Base-by-base conservation (phyloP, 1,139 yeast species). In the Saccharomyces hybrid region DNA sequence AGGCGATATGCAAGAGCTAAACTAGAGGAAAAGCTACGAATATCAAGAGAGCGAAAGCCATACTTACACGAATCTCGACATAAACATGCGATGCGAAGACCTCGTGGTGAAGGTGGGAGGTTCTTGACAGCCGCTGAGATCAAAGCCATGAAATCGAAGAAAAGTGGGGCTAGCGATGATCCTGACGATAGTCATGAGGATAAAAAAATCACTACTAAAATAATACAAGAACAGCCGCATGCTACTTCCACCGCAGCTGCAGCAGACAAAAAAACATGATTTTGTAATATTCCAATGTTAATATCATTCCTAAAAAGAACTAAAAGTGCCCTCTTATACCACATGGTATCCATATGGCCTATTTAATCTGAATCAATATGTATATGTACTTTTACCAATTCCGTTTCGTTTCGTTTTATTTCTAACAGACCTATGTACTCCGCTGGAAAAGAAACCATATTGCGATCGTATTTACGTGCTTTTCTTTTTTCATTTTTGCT, bases 1-100 rank as follows among this genome's bases (percentile, higher is more conserved):
- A 80, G 99, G 64, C 81, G 99, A 63, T 80, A 89, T 51, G 98
- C 99, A 0, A 78, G 99, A 55, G 98, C 98, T 7, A 88, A 86
- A 69, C 78, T 93, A 52, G 99, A 93, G 67, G 98, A 93, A 66
- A 81, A 84, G 51, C 78, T 93, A 59, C 86, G 88, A 67, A 88
- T 88, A 8, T 95, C 95, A 26, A 79, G 97, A 60, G 95, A 95
- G 7, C 81, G 98, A 61, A 86, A 87, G 67, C 99, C 99, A 3
- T 95, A 95, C 69, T 73, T 95, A 54, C 99, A 95, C 70, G 99
- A 95, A 71, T 89, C 97, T 16, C 81, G 99, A 64, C 99, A 95
- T 71, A 93, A 93, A 70, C 99, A 95, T 71, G 99, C 99, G 23
- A 93, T 95, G 99, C 80, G 99, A 68, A 81, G 99, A 70, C 99